Evolutionary conservation across 768 basidiomycete genomes (phyloP).

Genomic region (Mycena galericulata): DNA sequence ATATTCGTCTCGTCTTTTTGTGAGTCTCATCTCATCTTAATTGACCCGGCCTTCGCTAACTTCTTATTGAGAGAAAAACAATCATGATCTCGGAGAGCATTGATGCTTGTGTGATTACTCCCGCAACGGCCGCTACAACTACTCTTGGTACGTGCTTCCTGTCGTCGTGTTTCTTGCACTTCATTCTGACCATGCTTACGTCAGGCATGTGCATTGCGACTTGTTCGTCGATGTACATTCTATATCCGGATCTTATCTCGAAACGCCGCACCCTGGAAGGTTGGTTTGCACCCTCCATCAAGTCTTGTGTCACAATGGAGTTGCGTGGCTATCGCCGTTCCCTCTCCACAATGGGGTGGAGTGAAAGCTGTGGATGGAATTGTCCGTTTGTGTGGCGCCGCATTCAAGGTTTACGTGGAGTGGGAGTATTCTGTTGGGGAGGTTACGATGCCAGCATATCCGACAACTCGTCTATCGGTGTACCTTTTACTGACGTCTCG

Average conservation of each 20-base stretch:
- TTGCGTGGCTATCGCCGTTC: background rate
- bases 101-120: background rate
- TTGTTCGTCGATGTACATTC: background rate
- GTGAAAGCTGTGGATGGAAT: background rate
- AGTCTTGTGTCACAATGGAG: background rate
- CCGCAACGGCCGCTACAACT: background rate
- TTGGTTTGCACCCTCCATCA: background rate
- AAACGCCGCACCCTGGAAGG: background rate
- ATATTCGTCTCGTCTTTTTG: background rate
- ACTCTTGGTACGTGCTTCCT: background rate
- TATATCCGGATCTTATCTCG: background rate
- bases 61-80: background rate
- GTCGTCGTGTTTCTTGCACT: too few species aligned
- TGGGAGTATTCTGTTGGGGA: background rate
- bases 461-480: background rate
- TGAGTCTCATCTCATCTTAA: background rate
- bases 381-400: background rate
- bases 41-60: too few species aligned
- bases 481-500: background rate
- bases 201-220: background rate
- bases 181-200: background rate
- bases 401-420: background rate
- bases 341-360: background rate
- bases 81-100: background rate
- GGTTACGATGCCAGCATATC: background rate